Evolutionary conservation across 2,329 filamentous ascomycete species (phyloP), one percentile per base, ranked within the genome.

Genomic region (Fusarium sp.): DNA sequence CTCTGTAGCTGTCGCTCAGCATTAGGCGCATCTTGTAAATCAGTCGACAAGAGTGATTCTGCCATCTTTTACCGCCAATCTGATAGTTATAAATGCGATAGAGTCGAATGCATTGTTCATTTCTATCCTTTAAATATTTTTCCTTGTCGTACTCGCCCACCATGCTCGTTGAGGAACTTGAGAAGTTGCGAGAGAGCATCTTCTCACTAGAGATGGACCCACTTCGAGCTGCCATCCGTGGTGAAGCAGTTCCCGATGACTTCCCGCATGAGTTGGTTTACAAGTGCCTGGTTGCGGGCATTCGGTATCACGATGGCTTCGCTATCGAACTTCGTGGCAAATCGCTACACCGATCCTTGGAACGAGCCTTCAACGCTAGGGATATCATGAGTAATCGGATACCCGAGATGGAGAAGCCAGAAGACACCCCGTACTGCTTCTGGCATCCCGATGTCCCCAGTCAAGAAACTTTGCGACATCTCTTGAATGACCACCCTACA

Each of bases 391-490:
- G 81, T 70, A 79, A 81, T 30, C 58, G 37, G 3, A 73, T 84
- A 15, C 82, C 81, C 1, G 58, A 77, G 18, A 79, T 68, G 52
- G n/a, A 57, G 0, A 47, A 66, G 6, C 46, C 70, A 19, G 63
- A 73, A 10, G 71, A 78, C 8, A 64, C 75, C 3, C 83, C 82
- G 2, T 85, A 85, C 70, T 85, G 83, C 62, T 83, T 85, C 50
- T 85, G 83, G 82, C 69, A 83, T 67, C 84, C 83, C 0, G 78
- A 83, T 2, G 33, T 80, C 1, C 80, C 83, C 4, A 68, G 60
- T 1, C 81, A 85, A 62, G 78, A 80, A 2, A 85, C 81, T 1
- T 81, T 82, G 30, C 79, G 82, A 5, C 47, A 74, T 3, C 64
- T 86, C n/a, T 79, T 74, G 9, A 19, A 42, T 2, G 67, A 62